phyloP scores from a whole-genome alignment of 1,284 basidiomycete genomes.

The Irpex lacteus region DNA sequence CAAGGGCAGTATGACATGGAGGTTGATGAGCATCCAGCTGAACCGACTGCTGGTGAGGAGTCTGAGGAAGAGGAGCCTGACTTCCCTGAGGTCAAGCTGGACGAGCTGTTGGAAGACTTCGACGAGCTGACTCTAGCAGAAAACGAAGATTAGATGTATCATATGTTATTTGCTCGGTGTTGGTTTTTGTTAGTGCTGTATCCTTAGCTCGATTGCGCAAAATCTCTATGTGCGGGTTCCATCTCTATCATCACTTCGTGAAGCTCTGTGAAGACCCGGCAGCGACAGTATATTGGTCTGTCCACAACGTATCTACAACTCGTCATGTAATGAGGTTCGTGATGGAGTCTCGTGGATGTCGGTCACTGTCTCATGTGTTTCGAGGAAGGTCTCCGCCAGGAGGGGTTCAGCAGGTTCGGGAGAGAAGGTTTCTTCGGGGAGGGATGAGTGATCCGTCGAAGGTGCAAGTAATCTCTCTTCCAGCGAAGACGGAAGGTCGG shows the following conservation, averaged over 20 bases:
- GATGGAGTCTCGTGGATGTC: not conserved
- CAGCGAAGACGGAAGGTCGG: not conserved
- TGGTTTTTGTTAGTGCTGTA: not conserved
- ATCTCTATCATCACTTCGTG: no score
- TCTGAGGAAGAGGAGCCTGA: slow-evolving; percentile 71
- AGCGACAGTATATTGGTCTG: no score
- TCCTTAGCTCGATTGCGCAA: not conserved
- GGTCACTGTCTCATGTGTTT: not conserved
- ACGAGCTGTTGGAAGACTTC: slow-evolving; percentile 92
- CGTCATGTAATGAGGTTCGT: not conserved
- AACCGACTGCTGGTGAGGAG: slow-evolving; percentile 22
- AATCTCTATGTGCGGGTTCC: no score
- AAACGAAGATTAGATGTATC: slow-evolving; percentile 4
- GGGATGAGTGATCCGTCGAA: not conserved
- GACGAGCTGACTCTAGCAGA: slow-evolving; percentile 76
- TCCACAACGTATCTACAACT: not conserved
- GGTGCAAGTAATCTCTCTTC: not conserved
- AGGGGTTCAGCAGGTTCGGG: not conserved
- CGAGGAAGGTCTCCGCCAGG: no score
- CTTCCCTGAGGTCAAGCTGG: slow-evolving; percentile 85
- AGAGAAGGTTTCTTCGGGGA: not conserved
- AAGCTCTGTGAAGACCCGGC: no score
- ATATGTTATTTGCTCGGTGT: not conserved
- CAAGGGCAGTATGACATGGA: slow-evolving; percentile 72
- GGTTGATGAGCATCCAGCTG: slow-evolving; percentile 46